Percentiles rank a stretch among this genome's conserved stretches.
phyloP scores from a whole-genome alignment of 2,329 filamentous ascomycete species.

The Phialemonium atrogriseum region DNA sequence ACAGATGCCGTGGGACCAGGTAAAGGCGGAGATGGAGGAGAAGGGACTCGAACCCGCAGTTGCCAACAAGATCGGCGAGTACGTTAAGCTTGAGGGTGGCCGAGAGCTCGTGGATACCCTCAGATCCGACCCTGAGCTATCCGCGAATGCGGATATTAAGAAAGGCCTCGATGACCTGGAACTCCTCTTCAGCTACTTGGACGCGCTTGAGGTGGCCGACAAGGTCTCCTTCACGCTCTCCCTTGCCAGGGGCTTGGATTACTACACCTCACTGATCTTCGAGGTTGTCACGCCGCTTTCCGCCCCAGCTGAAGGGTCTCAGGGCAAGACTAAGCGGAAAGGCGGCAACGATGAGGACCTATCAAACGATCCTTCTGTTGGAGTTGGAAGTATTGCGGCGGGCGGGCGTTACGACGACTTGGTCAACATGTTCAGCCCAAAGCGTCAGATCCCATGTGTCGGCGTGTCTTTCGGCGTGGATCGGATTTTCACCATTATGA shows the following conservation, averaged over 20 bases:
- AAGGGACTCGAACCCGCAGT: conserved; percentile 72
- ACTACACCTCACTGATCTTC: conserved; percentile 86
- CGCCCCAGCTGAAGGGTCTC: conserved; percentile 33
- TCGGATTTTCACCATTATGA: conserved; percentile 87
- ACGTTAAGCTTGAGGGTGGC: conserved; percentile 38
- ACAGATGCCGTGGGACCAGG: conserved; percentile 83
- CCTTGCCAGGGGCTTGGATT: conserved; percentile 76
- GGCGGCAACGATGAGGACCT: conserved; percentile 14
- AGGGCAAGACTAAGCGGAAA: conserved; percentile 14
- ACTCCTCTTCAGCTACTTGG: conserved; percentile 72
- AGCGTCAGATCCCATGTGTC: conserved; percentile 75
- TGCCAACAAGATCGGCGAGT: conserved; percentile 82
- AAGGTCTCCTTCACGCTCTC: conserved; percentile 83
- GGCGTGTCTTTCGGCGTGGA: conserved; percentile 93
- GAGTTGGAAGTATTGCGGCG: conserved; percentile 77
- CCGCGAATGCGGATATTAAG: conserved; percentile 66
- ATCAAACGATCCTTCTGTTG: conserved; percentile 15
- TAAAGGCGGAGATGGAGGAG: conserved; percentile 81
- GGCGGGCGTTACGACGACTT: conserved; percentile 89
- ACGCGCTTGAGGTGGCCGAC: conserved; percentile 64
- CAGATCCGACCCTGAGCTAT: conserved; percentile 57
- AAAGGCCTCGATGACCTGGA: conserved; percentile 75
- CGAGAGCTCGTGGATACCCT: conserved; percentile 64
- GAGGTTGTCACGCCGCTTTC: conserved; percentile 81
- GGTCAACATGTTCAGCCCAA: conserved; percentile 87